A percentile compares a stretch with the other conserved stretches of the same genome.
phyloP scores from a whole-genome alignment of 805 yeast species.

The Schwanniomyces polymorphus region DNA sequence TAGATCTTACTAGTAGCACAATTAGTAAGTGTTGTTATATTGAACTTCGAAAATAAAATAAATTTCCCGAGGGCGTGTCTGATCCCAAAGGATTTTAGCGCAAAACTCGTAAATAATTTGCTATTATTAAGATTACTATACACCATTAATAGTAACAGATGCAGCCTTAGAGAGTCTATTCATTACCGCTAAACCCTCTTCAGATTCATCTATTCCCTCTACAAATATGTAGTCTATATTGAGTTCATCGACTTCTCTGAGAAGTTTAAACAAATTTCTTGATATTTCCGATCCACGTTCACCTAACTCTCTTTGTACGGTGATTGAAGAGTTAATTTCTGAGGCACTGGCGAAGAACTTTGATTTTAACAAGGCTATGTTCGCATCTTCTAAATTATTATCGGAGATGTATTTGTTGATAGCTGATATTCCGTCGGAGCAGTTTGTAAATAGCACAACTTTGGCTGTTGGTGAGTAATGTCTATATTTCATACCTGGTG shows the following conservation, averaged over 20 bases:
- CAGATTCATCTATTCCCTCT: constrained; percentile 73
- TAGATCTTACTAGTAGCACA: neutral
- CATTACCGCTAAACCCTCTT: constrained; percentile 94
- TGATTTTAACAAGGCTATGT: constrained; percentile 55
- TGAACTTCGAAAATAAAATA: neutral
- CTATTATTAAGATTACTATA: neutral
- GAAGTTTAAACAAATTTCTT: constrained; percentile 65
- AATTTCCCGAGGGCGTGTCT: neutral
- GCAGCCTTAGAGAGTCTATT: constrained; percentile 89
- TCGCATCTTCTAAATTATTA: constrained; percentile 17
- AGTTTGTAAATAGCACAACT: constrained; percentile 64
- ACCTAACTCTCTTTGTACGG: constrained; percentile 43
- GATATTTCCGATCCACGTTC: constrained; percentile 61
- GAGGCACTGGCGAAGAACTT: constrained; percentile 28
- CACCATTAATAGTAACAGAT: constrained; percentile 34
- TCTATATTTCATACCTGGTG: constrained; percentile 98
- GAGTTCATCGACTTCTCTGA: constrained; percentile 74
- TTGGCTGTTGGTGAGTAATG: constrained; percentile 92
- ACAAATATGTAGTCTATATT: constrained; percentile 74
- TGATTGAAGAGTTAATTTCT: constrained; percentile 12
- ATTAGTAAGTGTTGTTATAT: neutral
- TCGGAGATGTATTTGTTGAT: constrained; percentile 24
- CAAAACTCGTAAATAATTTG: neutral
- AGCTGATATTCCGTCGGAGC: constrained; percentile 42
- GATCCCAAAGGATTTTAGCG: neutral